Conservation (phyloP, 495 filamentous ascomycete species). For the Filosporella fistucella region DNA sequence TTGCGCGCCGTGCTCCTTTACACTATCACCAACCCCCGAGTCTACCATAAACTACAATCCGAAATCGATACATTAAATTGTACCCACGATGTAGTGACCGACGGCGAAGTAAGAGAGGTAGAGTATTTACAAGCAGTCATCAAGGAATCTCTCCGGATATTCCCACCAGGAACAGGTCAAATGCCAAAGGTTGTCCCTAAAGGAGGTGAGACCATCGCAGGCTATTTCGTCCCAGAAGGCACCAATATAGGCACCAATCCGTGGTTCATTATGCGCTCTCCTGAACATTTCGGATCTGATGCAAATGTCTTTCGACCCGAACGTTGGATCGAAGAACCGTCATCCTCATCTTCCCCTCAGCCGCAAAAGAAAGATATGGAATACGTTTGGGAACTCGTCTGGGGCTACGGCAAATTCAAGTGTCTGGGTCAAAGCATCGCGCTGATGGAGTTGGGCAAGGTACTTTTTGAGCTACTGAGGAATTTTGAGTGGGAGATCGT, state of each 20-base stretch:
- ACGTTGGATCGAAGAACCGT: constrained; percentile 40
- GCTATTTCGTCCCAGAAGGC: constrained; percentile 48
- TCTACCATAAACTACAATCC: constrained; percentile 46
- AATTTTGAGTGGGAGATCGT: constrained; percentile 1
- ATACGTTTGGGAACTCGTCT: constrained; percentile 23
- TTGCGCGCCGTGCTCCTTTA: constrained; percentile 52
- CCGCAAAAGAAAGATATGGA: constrained; percentile 21
- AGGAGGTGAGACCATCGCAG: constrained; percentile 48
- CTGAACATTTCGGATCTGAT: constrained; percentile 38
- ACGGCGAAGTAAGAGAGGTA: constrained; percentile 31
- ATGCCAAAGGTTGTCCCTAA: constrained; percentile 39
- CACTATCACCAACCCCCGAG: constrained; percentile 36
- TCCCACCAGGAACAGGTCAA: constrained; percentile 29
- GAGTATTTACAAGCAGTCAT: constrained; percentile 49
- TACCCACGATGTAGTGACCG: constrained; percentile 18
- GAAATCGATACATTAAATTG: constrained; percentile 40
- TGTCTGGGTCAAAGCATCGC: constrained; percentile 42
- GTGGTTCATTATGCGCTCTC: constrained; percentile 25
- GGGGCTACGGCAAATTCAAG: constrained; percentile 32
- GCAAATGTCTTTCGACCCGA: constrained; percentile 43
- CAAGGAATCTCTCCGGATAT: constrained; percentile 44
- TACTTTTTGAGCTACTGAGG: constrained; percentile 36
- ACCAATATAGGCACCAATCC: constrained; percentile 42
- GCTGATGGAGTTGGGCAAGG: constrained; percentile 44
- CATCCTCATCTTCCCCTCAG: constrained; percentile 11